Evolutionary conservation across 768 basidiomycete species (phyloP).

Genomic region (Lactarius pseudohatsudake): DNA sequence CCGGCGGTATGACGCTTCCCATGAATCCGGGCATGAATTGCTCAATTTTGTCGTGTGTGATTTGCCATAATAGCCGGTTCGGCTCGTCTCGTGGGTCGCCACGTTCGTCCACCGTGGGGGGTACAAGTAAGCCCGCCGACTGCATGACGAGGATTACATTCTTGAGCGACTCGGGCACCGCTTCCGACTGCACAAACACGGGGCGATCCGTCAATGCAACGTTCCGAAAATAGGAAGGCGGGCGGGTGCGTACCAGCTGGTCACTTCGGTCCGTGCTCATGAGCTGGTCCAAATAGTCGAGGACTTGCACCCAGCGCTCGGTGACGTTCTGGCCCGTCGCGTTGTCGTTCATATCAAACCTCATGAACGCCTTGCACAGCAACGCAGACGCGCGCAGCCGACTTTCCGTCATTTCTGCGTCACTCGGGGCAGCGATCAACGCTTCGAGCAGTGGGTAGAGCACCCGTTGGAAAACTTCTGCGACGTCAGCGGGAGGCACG

Average conservation of each 20-base stretch:
- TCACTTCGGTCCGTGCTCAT: conserved; percentile 86
- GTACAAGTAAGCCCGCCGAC: conserved; percentile 79
- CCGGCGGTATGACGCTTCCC: conserved; percentile 58
- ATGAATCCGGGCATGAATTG: conserved; percentile 92
- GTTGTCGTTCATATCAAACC: conserved; percentile 76
- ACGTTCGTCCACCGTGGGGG: conserved; percentile 47
- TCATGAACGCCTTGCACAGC: conserved; percentile 94
- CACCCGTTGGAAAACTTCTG: conserved; percentile 84
- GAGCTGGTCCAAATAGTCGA: conserved; percentile 85
- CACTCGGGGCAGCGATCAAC: conserved; percentile 79
- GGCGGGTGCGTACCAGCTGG: conserved; percentile 64
- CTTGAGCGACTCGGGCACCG: conserved; percentile 93
- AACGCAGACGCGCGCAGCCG: conserved; percentile 85
- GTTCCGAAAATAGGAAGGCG: conserved; percentile 2
- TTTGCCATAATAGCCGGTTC: conserved; percentile 76
- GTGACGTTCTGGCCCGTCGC: conserved; percentile 58
- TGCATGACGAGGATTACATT: conserved; percentile 97
- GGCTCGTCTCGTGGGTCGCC: conserved; percentile 53
- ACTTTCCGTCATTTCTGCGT: conserved; percentile 87
- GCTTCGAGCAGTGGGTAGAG: conserved; percentile 93
- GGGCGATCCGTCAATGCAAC: conserved; percentile 7
- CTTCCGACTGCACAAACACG: conserved; percentile 70
- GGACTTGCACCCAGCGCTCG: conserved; percentile 82
- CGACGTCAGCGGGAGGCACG: conserved; percentile 57
- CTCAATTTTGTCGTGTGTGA: conserved; percentile 84